Evolutionary conservation across 2,329 filamentous ascomycete species (phyloP).

Genomic region (Trichoderma atrobrunneum): DNA sequence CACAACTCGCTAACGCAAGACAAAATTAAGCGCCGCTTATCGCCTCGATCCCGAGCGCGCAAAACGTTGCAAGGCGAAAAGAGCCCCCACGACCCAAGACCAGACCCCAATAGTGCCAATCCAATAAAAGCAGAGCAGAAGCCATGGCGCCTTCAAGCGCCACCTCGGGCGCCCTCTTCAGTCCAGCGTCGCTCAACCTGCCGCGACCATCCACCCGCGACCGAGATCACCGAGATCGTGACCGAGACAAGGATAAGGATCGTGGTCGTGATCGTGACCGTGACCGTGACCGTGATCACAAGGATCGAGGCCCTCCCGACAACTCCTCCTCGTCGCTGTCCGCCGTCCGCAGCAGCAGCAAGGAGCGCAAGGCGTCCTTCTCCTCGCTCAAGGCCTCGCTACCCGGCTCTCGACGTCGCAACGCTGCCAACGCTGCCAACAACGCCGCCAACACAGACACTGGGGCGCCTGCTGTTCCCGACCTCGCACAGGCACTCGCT

Average conservation of each 20-base stretch:
- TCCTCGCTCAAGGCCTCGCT: constrained; percentile 51
- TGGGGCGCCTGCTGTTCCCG: constrained; percentile 49
- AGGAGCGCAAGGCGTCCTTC: constrained; percentile 53
- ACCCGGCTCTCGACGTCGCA: constrained; percentile 44
- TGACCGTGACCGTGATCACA: too few relatives aligned
- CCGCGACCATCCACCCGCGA: constrained; percentile 38
- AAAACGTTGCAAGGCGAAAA: neutral
- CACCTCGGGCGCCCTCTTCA: constrained; percentile 36
- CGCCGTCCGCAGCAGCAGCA: constrained; percentile 33
- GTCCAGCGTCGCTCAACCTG: constrained; percentile 28
- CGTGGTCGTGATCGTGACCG: neutral
- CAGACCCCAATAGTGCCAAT: neutral
- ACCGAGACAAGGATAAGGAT: neutral
- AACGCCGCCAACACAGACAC: constrained; percentile 43
- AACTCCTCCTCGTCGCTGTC: neutral
- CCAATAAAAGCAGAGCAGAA: neutral
- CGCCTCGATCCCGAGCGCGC: constrained; percentile 2
- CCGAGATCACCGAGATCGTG: constrained; percentile 22
- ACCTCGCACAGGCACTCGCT: constrained; percentile 50
- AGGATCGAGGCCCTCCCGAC: constrained; percentile 32
- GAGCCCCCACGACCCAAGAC: neutral
- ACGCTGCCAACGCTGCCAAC: constrained; percentile 35
- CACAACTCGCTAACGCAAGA: constrained; percentile 8
- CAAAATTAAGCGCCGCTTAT: constrained; percentile 13
- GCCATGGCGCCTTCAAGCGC: constrained; percentile 20